Evolutionary conservation across 257 asterid genomes (phyloP), one percentile per base, ranked within the genome.

Genomic region (Linderniella brevidens): DNA sequence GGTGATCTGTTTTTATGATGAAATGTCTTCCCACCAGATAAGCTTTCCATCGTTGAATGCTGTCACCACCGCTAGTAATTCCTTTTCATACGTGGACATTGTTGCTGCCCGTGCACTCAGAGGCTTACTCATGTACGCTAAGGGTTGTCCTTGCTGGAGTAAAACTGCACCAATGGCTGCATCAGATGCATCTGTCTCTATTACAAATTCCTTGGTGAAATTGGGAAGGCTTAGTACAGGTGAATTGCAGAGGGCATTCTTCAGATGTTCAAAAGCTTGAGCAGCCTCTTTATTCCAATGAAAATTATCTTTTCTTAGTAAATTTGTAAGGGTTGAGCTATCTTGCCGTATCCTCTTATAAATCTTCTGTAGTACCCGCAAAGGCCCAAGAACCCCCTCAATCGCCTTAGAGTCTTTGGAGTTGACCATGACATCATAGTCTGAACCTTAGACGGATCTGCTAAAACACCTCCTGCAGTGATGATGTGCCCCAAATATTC

Each of bases 31-130:
- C 43, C 7, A 32, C 8, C 11, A 49, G 16, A 5, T 41, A 49
- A 0, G 50, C 14, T 9, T 14, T 40, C 63, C 46, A 58, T 8
- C 11, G 48, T 0, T 16, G 18, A 8, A 57, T 0, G 45, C 46
- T 0, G 5, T 15, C 3, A 58, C 19, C 0, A 49, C 9, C 0
- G 38, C 51, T 1, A 41, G 8, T 11, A 58, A 7, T 4, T 58
- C 56, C 12, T 49, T 58, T 2, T 50, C 51, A 41, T 41, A 58
- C 4, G 14, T 17, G 0, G 56, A 58, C n/a, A 37, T 11, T 0
- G 12, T 37, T 11, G 13, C 12, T 1, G 18, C 42, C 5, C 6
- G 29, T 4, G 19, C 17, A 5, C 52, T 14, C 4, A 58, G 14
- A 5, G 46, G 41, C 9, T 9, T 8, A 11, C 58, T 58, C 5